Conservation (phyloP, 495 filamentous ascomycete species). For the Aspergillus indologenus region DNA sequence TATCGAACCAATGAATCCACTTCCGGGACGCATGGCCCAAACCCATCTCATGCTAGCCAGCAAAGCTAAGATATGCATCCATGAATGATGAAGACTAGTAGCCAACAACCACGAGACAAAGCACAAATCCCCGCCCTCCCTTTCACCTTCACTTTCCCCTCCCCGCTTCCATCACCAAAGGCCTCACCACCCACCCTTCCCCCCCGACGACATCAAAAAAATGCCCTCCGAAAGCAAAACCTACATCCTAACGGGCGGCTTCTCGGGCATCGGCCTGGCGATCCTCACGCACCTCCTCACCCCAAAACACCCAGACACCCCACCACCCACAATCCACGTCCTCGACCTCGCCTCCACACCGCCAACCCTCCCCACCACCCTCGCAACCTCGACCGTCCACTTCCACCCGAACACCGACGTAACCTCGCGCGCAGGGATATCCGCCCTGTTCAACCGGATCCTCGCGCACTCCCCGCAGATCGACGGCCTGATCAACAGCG, state of each 20-base stretch:
- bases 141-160: too few relatives aligned
- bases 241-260: slow-evolving; percentile 5
- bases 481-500: slow-evolving; percentile 4
- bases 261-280: slow-evolving; percentile 6
- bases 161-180: too few relatives aligned
- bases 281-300: slow-evolving; percentile 4
- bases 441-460: not conserved
- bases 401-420: not conserved
- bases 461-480: not conserved
- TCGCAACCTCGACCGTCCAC: not conserved
- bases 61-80: too few relatives aligned
- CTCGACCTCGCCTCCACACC: not conserved
- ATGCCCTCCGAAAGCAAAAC: not conserved
- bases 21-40: too few relatives aligned
- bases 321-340: not conserved
- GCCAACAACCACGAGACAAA: too few relatives aligned
- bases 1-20: too few relatives aligned
- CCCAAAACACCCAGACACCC: not conserved
- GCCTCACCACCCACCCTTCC: too few relatives aligned
- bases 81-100: too few relatives aligned
- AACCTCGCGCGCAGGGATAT: not conserved
- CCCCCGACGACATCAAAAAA: not conserved
- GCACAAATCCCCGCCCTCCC: too few relatives aligned
- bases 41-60: too few relatives aligned
- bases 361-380: not conserved